Percentiles rank a stretch among this genome's conserved stretches.
Evolutionary conservation across 345 rosid genomes (phyloP).

Genomic region (Citrus sinensis): DVS_A1.0 CM039161.1:4832001-4832500

Average conservation of each 20-base stretch:
- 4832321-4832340: constrained; percentile 4
- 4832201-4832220: not conserved
- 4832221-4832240: not conserved
- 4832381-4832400: constrained; percentile 81
- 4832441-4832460: constrained; percentile 82
- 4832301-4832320: not conserved
- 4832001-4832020: not conserved
- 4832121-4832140: constrained; percentile 11
- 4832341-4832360: constrained; percentile 7
- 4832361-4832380: constrained; percentile 35
- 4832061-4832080: constrained; percentile 38
- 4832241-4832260: not conserved
- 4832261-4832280: constrained; percentile 23
- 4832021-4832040: not conserved
- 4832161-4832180: not conserved
- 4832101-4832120: constrained; percentile 30
- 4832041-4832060: constrained; percentile 20
- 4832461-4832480: constrained; percentile 82
- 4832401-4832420: constrained; percentile 55
- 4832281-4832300: constrained; percentile 17
- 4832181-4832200: not conserved
- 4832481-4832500: constrained; percentile 90
- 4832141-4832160: constrained; percentile 1
- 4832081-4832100: constrained; percentile 29
- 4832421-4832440: constrained; percentile 51